Base-by-base conservation (phyloP, 2,329 filamentous ascomycete species). In the Claviceps humidiphila region DNA sequence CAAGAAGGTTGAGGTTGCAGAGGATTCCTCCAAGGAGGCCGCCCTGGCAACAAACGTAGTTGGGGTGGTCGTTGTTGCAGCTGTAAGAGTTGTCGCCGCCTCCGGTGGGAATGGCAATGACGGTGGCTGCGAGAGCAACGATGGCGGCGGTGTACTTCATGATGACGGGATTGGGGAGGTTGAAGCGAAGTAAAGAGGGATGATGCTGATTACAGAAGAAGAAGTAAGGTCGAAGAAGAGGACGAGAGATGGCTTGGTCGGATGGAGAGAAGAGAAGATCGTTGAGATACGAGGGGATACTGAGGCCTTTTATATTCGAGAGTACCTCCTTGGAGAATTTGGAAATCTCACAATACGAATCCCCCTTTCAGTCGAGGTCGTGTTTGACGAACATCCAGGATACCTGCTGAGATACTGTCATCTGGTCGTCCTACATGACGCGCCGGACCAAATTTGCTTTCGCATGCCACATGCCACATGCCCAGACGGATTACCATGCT, bases 71-170 rank as follows among this genome's bases (percentile, higher is more conserved):
- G 40, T 40, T 46, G 50, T 39, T 44, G 53, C 26, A 47, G 51
- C 16, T 40, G 16, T 26, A 3, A n/a, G 4, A 1, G 20, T 4
- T 5, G 20, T 5, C 42, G 24, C 8, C 2, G 39, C n/a, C n/a
- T 9, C 9, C 16, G 41, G 34, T 50, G 20, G 53, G 53, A 43
- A 14, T 50, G 38, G 53, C 53, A 0, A 43, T 22, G 37, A 14
- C 53, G 37, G 47, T 17, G 38, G 53, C 50, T 14, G 50, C 53
- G 8, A 54, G 50, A 30, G 47, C 50, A 26, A 47, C 13, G 24
- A 54, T 16, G 43, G 39, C 53, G 44, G 47, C 8, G 13, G 47
- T 22, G 47, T 14, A 52, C 53, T 54, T 54, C 53, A 54, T 54
- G 3, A 44, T 54, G 41, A 22, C 41, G 44, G 22, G 9, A 34